Evolutionary conservation across 768 basidiomycete species (phyloP).

Genomic region (Naganishia antarctica): DNA sequence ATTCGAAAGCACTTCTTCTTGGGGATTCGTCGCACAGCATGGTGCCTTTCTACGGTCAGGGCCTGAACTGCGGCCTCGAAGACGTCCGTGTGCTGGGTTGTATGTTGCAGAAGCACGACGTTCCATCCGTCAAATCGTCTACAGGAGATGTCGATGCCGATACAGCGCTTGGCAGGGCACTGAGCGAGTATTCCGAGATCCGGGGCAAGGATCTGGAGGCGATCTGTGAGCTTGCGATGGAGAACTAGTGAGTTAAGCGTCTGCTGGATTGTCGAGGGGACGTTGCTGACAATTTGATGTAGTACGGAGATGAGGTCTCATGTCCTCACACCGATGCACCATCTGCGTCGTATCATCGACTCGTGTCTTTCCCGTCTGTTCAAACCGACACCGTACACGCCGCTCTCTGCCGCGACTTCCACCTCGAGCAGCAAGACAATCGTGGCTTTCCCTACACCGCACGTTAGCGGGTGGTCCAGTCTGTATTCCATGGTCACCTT

Average conservation of each 20-base stretch:
- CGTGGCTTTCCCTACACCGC: slow-evolving; percentile 59
- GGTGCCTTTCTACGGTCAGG: slow-evolving; percentile 82
- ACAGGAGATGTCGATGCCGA: slow-evolving; percentile 39
- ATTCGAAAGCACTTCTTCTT: slow-evolving; percentile 76
- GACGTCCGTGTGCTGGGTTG: slow-evolving; percentile 84
- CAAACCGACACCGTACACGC: slow-evolving; percentile 29
- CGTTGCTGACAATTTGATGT: not conserved
- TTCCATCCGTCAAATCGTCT: slow-evolving; percentile 54
- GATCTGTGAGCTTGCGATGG: slow-evolving; percentile 86
- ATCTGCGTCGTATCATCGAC: slow-evolving; percentile 74
- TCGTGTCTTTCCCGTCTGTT: slow-evolving; percentile 53
- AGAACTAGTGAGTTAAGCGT: slow-evolving; percentile 76
- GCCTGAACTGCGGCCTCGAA: slow-evolving; percentile 94
- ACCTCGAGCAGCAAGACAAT: slow-evolving; percentile 25
- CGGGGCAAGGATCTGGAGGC: slow-evolving; percentile 84
- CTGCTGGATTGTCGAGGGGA: not conserved
- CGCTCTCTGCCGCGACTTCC: slow-evolving; percentile 30
- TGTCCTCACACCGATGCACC: slow-evolving; percentile 74
- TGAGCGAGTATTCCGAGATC: slow-evolving; percentile 71
- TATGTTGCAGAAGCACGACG: slow-evolving; percentile 66
- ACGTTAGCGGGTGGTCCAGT: slow-evolving; percentile 76
- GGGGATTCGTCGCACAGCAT: slow-evolving; percentile 96
- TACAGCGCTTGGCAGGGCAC: slow-evolving; percentile 54
- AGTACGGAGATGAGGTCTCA: slow-evolving; percentile 93
- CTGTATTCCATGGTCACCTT: slow-evolving; percentile 98